Evolutionary conservation across 192 early-diverging fungal species (phyloP), one percentile per base, ranked within the genome.

Genomic region (Coemansia asiatica): DNA sequence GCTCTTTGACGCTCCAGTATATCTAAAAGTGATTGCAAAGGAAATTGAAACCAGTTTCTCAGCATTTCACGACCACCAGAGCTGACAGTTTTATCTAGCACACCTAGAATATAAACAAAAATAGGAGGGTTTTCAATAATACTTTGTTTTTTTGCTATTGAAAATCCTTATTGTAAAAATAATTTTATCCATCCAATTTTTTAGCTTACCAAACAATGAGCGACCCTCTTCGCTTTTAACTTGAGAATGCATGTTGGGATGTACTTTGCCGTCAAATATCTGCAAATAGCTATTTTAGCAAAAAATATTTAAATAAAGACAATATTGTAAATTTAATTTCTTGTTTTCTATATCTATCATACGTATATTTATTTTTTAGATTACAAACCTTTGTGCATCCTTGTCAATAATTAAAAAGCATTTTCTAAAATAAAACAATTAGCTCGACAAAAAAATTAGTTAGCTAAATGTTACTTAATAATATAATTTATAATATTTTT

Each of bases 161-260:
- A 19, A 54, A 23, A 22, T 21, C 28, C 5, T 9, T 29, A 13
- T 23, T 49, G 13, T 59, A 21, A 21, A 10, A 1, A 19, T 48
- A 18, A 31, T 27, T 22, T 18, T 33, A 4, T n/a, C n/a, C n/a
- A n/a, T n/a, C n/a, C n/a, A n/a, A 35, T 29, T 47, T 16, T 28
- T 62, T 5, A 22, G 61, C 74, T 56, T 81, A 93, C 91, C 88
- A 68, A 87, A 93, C 8, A 95, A 64, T 0, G 92, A 94, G 6
- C 87, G 68, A 0, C 90, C 87, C 66, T 91, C 91, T 71, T 87
- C 87, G 18, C 71, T 68, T 26, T 70, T 86, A 4, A 78, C 78
- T 46, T 79, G 84, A 61, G 72, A 84, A 67, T 91, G 90, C 84
- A 92, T 90, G 60, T 87, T 93, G n/a, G 94, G 92, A 59, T 95